These are phyloP conservation scores for Auricularia auricula-judae DNA, from an alignment of 768 basidiomycete species.

Conservation along the genomic window DNA sequence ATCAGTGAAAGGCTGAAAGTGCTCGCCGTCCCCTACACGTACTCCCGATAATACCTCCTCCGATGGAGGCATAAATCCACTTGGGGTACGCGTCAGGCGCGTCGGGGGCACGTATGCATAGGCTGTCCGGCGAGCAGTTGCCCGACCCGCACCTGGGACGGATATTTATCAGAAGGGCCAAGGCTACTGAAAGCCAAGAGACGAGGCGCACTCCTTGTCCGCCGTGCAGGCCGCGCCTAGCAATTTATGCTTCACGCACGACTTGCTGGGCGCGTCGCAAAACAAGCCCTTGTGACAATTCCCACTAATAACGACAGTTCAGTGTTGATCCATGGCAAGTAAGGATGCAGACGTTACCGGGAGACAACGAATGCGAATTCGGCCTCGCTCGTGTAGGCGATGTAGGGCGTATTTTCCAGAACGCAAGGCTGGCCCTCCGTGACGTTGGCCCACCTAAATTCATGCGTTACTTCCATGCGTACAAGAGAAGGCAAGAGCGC, in stretches of 20 bases:
- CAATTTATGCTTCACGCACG: conserved; percentile 49
- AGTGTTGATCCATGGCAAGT: background rate
- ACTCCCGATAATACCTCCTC: conserved; percentile 63
- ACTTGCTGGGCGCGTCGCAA: conserved; percentile 50
- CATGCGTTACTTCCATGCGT: too few relatives aligned
- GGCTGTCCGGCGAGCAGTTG: conserved; percentile 53
- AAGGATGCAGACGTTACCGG: conserved; percentile 34
- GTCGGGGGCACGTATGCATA: conserved; percentile 51
- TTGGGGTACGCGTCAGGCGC: conserved; percentile 47
- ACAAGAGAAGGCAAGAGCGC: too few relatives aligned
- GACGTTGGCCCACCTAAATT: conserved; percentile 63
- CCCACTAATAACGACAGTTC: conserved; percentile 28
- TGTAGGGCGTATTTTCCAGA: conserved; percentile 73
- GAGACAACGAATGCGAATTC: conserved; percentile 75
- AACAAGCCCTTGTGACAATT: conserved; percentile 68
- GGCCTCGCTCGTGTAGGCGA: conserved; percentile 43
- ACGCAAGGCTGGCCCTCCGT: conserved; percentile 53
- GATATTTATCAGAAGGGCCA: background rate
- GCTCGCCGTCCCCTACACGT: conserved; percentile 14
- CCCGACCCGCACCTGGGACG: conserved; percentile 53
- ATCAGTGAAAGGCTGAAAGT: too few relatives aligned
- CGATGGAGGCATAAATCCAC: conserved; percentile 67
- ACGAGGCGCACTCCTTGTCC: conserved; percentile 36
- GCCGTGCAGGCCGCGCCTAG: conserved; percentile 46
- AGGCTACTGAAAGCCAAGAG: background rate